Percentiles rank a stretch among this genome's conserved stretches.
These are phyloP conservation scores for Bipolaris sorokiniana DNA, from an alignment of 2,329 filamentous ascomycete species.

Conservation along the genomic window DNA sequence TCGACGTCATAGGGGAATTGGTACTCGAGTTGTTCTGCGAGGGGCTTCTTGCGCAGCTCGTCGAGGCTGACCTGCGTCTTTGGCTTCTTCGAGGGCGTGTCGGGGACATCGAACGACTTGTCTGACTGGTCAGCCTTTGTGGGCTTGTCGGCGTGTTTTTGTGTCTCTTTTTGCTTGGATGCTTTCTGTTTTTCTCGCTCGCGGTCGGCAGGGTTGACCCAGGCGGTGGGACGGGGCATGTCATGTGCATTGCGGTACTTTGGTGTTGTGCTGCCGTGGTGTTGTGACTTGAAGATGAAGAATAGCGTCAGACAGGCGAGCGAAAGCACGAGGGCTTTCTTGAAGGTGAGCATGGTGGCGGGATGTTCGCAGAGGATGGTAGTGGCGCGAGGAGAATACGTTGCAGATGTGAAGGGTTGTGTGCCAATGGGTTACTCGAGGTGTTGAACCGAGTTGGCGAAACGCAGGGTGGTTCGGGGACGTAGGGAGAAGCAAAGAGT, in stretches of 20 bases:
- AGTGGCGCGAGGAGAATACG: conserved; percentile 2
- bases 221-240: conserved; percentile 45
- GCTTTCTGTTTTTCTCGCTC: conserved; percentile 15
- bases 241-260: conserved; percentile 43
- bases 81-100: conserved; percentile 49
- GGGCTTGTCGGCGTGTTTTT: conserved; percentile 15
- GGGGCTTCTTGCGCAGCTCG: conserved; percentile 73
- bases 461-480: not conserved
- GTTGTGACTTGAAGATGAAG: conserved; percentile 70
- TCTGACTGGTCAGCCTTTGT: conserved; percentile 28
- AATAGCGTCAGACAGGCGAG: conserved; percentile 71
- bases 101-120: conserved; percentile 40
- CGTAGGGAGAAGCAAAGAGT: conserved; percentile 10
- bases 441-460: too few relatives aligned
- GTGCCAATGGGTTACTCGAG: too few relatives aligned
- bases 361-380: conserved; percentile 4
- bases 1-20: conserved; percentile 93
- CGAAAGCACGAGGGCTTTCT: conserved; percentile 75
- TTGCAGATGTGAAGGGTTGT: conserved; percentile 4
- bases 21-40: conserved; percentile 83
- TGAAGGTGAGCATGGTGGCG: conserved; percentile 75
- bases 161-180: conserved; percentile 18
- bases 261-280: conserved; percentile 46
- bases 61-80: conserved; percentile 67
- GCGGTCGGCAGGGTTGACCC: conserved; percentile 35